These are phyloP conservation scores for Euphorbia tirucalli DNA, from an alignment of 345 rosid genomes.

Conservation along the genomic window DNA sequence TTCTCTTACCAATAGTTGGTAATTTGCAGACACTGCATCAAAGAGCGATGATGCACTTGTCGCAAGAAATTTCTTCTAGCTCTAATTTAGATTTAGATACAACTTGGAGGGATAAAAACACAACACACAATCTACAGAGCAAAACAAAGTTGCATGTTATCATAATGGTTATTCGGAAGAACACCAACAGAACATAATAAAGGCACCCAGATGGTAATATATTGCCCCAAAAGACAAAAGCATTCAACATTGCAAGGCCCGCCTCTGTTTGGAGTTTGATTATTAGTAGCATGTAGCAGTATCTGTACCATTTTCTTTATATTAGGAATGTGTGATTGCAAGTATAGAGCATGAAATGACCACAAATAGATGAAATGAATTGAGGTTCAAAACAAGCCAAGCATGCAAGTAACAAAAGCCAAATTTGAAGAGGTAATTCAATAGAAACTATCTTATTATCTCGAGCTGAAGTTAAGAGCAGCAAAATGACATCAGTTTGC, in stretches of 20 bases:
- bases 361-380: not conserved
- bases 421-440: not conserved
- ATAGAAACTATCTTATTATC: conserved; percentile 14
- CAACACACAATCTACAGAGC: not conserved
- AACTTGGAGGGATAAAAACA: too few species aligned
- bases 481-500: conserved; percentile 11
- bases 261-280: not conserved
- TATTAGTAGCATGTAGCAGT: not conserved
- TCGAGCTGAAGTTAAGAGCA: conserved; percentile 5
- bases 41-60: too few species aligned
- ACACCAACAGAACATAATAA: too few species aligned
- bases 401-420: conserved; percentile 6
- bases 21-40: too few species aligned
- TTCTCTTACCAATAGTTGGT: not conserved
- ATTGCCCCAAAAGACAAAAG: not conserved
- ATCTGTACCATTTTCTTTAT: not conserved
- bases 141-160: too few species aligned
- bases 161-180: too few species aligned
- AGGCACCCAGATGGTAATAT: too few species aligned
- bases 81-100: too few species aligned
- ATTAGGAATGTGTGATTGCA: not conserved
- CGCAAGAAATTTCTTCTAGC: too few species aligned
- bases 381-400: not conserved
- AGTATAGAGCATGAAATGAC: not conserved
- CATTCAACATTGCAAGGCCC: not conserved